Conservation (phyloP, 768 basidiomycete species). For the Pilatotrama ljubarskyi region DNA sequence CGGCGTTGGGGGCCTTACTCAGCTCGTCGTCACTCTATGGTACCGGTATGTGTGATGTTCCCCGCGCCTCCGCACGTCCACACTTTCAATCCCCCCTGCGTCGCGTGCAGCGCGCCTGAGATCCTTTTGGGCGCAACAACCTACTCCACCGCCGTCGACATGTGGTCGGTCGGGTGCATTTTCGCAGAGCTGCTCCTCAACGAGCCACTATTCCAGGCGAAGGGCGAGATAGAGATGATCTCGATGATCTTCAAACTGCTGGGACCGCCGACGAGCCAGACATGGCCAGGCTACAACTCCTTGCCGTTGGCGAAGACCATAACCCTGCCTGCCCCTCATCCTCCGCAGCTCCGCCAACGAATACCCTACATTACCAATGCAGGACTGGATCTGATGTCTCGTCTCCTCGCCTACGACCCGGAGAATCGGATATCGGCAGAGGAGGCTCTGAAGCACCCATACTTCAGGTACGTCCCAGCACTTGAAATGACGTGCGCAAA, state of each 20-base stretch:
- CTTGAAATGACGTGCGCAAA: no score
- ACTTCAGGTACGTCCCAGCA: conserved; percentile 70
- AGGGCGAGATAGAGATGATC: conserved; percentile 89
- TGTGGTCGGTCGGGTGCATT: conserved; percentile 99
- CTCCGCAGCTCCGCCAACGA: conserved; percentile 76
- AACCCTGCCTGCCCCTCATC: conserved; percentile 70
- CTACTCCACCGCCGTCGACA: conserved; percentile 94
- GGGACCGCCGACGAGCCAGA: conserved; percentile 83
- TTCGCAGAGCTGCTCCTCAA: conserved; percentile 95
- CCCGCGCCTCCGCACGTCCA: conserved; percentile 12
- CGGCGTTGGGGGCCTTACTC: conserved; percentile 95
- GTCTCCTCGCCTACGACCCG: conserved; percentile 87
- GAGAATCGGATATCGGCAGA: conserved; percentile 83
- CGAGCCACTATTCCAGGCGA: conserved; percentile 97
- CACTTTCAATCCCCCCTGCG: conserved; percentile 19
- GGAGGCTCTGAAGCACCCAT: conserved; percentile 87
- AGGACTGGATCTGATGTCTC: conserved; percentile 83
- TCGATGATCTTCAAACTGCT: conserved; percentile 94
- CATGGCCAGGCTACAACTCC: conserved; percentile 83
- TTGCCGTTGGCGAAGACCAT: conserved; percentile 84
- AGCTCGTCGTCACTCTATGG: conserved; percentile 98
- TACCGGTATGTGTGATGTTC: conserved; percentile 68
- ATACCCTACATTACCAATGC: conserved; percentile 83
- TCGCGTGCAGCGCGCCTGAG: conserved; percentile 76
- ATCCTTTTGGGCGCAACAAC: conserved; percentile 90